Evolutionary conservation across 139 green algal genomes (phyloP), one percentile per base, ranked within the genome.

Genomic region (Tetradesmus lagerheimii): DNA sequence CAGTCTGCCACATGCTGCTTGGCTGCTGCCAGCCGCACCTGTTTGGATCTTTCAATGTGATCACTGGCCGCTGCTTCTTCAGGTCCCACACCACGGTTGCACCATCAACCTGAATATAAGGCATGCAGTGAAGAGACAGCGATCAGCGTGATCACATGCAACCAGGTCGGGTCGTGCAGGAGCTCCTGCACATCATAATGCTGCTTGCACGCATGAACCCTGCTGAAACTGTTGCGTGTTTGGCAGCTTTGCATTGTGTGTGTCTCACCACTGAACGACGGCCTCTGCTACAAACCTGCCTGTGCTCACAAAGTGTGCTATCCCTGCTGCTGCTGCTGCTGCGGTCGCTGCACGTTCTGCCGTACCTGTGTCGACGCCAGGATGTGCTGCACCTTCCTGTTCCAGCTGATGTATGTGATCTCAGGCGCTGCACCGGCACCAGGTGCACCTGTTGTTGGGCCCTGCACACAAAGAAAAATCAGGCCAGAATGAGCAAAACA

Each of bases 331-430:
- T n/a, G 57, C 6, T 38, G 57, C 37, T 82, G 76, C 76, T 81
- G 75, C 75, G 47, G 75, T 12, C 50, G 75, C 75, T 81, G 75
- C 15, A 29, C 5, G 14, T 45, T 34, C 35, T 81, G 77, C 77
- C 50, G 27, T 43, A 90, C 86, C 86, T 91, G 88, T 35, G 88
- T 91, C 37, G 96, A 97, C 11, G 97, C 98, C 82, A 99, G 91
- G 86, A 99, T 99, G 91, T 99, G 97, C 89, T 98, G 96, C 67
- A 99, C 98, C 91, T 98, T 99, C 78, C 87, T 88, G 93, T 99
- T 99, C 98, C 98, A 99, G 0, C 94, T 91, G 16, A 99, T 92
- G 89, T 93, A 95, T 0, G 96, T 97, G 57, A 99, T 97, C 80
- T 99, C 96, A 11, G 90, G 91, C 16, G 76, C 90, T 16, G 80